Evolutionary conservation across 352 stramenopile species (phyloP).

Genomic region (Hyaloperonospora arabidopsidis): DNA sequence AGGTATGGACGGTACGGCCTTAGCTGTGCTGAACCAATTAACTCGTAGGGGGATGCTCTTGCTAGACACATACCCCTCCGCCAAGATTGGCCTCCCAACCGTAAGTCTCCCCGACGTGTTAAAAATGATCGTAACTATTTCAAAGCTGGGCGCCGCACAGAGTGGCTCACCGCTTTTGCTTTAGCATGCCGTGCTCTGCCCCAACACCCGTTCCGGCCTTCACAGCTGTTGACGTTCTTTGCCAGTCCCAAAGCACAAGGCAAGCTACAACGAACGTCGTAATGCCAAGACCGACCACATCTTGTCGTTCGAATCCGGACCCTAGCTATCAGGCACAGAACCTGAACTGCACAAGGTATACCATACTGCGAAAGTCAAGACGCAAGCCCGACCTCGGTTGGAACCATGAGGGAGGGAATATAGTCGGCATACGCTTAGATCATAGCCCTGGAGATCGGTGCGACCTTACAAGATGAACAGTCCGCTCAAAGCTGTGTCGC

Average conservation of each 20-base stretch:
- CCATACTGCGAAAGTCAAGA: conserved; percentile 93
- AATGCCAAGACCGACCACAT: conserved; percentile 95
- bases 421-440: conserved; percentile 96
- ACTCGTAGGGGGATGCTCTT: no score
- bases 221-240: conserved; percentile 94
- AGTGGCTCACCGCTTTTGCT: no score
- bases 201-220: conserved; percentile 97
- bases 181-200: conserved; percentile 92
- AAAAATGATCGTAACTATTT: no score
- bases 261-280: conserved; percentile 96
- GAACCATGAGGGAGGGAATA: conserved; percentile 84
- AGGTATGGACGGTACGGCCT: no score
- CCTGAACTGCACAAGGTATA: conserved; percentile 64
- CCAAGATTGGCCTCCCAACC: no score
- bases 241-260: conserved; percentile 96
- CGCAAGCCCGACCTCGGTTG: conserved; percentile 87
- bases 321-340: conserved; percentile 50
- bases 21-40: no score
- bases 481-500: no score
- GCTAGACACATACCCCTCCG: no score
- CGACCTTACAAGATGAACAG: background rate
- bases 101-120: no score
- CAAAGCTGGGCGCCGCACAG: no score
- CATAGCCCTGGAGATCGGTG: background rate
- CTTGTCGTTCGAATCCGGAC: conserved; percentile 62